Evolutionary conservation across 1,284 basidiomycete species (phyloP), one percentile per base, ranked within the genome.

Genomic region (Sanguinoderma infundibulare): DNA sequence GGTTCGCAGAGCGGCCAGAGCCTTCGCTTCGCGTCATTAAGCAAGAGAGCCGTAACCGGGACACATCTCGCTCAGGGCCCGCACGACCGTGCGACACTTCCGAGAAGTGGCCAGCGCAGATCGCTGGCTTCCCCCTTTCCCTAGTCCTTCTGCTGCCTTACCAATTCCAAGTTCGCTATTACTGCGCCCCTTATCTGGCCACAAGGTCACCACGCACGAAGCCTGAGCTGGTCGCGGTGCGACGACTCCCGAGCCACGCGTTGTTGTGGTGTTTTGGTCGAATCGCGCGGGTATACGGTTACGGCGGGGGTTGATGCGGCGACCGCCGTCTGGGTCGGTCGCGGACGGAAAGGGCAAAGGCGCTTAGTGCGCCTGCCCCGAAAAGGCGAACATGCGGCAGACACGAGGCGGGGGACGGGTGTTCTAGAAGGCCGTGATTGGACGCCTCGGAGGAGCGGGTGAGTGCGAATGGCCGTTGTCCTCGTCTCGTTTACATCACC

Each of bases 341-440:
- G 61, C 49, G 39, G 24, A 62, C 59, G 56, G 55, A 64, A 60
- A 54, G 63, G 64, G 62, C 55, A 57, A 60, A 61, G 58, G 62
- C 69, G 65, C 62, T 66, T 67, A 57, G 58, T 59, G 67, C 69
- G 69, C 69, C 61, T 61, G 66, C 66, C 64, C 65, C 51, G 62
- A 67, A 69, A 61, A 53, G 67, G 65, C 47, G 49, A 53, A 63
- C 69, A 71, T 60, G 69, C 65, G 44, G 57, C 39, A 34, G 30
- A 50, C 69, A 69, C 65, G 69, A 61, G 68, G 65, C 67, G 26
- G 55, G 56, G 52, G 46, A n/a, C 38, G 60, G 57, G 57, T 49
- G 40, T 66, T 67, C 63, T 51, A 61, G 59, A 66, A 65, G 55
- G 54, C 59, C 35, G 40, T 35, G 44, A 56, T 39, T 53, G 51